Evolutionary conservation across 768 basidiomycete species (phyloP).

Genomic region (Lentinula raphanica): DNA sequence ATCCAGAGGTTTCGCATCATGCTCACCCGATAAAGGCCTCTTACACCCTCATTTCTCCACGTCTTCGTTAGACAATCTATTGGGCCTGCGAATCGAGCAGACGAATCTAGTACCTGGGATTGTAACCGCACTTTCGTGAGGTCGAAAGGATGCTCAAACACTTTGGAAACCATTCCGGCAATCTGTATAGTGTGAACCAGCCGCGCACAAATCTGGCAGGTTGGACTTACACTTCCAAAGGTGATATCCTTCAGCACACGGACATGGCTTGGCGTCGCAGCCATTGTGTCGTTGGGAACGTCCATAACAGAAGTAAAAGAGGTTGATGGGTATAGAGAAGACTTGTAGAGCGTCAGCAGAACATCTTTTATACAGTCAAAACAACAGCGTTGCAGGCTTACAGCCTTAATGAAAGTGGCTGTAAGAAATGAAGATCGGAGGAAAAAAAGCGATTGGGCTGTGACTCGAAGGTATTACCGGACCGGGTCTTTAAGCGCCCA

Average conservation of each 20-base stretch:
- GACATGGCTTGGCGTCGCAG: slow-evolving; percentile 10
- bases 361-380: not conserved
- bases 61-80: slow-evolving; percentile 86
- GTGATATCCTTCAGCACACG: slow-evolving; percentile 40
- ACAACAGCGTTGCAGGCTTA: not conserved
- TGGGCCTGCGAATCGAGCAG: slow-evolving; percentile 72
- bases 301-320: slow-evolving; percentile 87
- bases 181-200: slow-evolving; percentile 32
- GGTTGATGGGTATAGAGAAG: slow-evolving; percentile 61
- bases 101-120: slow-evolving; percentile 74
- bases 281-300: slow-evolving; percentile 53
- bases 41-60: slow-evolving; percentile 73
- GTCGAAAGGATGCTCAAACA: slow-evolving; percentile 92
- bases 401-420: not conserved
- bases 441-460: not conserved
- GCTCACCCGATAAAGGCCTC: slow-evolving; percentile 83
- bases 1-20: not conserved
- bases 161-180: slow-evolving; percentile 81
- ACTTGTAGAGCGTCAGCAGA: not conserved
- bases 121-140: slow-evolving; percentile 89
- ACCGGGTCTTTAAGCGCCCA: not conserved
- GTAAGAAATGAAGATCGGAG: not conserved
- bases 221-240: slow-evolving; percentile 41
- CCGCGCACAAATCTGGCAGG: not conserved
- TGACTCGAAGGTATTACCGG: not conserved